These are phyloP conservation scores for Eleusine coracana DNA, from an alignment of 176 grass and related monocot species.

Conservation along the genomic window DNA sequence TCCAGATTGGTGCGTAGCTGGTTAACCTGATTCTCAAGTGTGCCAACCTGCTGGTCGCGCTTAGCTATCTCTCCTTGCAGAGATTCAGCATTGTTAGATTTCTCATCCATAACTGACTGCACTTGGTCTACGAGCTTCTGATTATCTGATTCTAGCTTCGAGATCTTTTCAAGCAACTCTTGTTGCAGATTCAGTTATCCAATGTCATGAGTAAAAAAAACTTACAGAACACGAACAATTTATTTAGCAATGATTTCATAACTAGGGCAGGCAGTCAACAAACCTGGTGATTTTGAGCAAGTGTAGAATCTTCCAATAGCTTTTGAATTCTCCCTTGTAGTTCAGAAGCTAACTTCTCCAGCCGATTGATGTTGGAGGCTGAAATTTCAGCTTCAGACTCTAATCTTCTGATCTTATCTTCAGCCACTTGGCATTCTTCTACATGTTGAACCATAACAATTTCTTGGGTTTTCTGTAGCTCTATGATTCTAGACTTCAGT, in stretches of 20 bases:
- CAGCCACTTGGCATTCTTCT: slow-evolving; percentile 78
- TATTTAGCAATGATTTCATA: neutral
- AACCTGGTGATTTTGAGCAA: slow-evolving; percentile 80
- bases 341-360: slow-evolving; percentile 63
- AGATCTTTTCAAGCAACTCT: slow-evolving; percentile 73
- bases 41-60: slow-evolving; percentile 62
- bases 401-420: slow-evolving; percentile 80
- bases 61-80: slow-evolving; percentile 71
- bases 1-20: slow-evolving; percentile 55
- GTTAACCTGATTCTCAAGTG: slow-evolving; percentile 70
- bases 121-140: slow-evolving; percentile 65
- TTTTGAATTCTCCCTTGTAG: slow-evolving; percentile 72
- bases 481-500: slow-evolving; percentile 65
- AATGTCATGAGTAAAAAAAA: slow-evolving; percentile 33
- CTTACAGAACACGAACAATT: slow-evolving; percentile 27
- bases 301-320: slow-evolving; percentile 60
- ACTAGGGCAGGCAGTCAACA: slow-evolving; percentile 21
- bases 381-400: slow-evolving; percentile 70
- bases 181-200: slow-evolving; percentile 49
- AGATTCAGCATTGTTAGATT: slow-evolving; percentile 63
- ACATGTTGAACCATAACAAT: slow-evolving; percentile 90
- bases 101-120: slow-evolving; percentile 60
- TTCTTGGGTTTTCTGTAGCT: slow-evolving; percentile 86
- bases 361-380: slow-evolving; percentile 55
- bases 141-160: slow-evolving; percentile 71